Evolutionary conservation across 768 basidiomycete species (phyloP).

Genomic region (Trametes punicea): DNA sequence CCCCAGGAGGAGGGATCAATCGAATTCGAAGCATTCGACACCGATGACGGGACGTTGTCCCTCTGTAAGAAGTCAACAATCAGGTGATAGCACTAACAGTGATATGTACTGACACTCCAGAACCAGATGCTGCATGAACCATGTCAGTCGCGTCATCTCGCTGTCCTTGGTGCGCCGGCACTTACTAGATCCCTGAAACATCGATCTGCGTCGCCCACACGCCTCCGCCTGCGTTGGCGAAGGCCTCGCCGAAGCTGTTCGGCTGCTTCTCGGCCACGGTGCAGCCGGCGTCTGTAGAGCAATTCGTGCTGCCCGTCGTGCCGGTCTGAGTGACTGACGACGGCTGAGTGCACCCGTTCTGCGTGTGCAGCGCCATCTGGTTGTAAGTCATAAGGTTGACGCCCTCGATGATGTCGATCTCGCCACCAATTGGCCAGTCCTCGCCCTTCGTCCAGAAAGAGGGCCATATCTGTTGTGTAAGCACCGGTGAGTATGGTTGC

Average conservation of each 20-base stretch:
- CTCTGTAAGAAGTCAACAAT: constrained; percentile 28
- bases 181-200: constrained; percentile 45
- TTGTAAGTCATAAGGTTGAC: constrained; percentile 53
- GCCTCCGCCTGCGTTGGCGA: constrained; percentile 49
- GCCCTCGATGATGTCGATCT: constrained; percentile 43
- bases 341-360: constrained; percentile 34
- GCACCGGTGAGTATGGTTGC: neutral
- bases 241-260: constrained; percentile 39
- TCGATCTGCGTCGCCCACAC: constrained; percentile 71
- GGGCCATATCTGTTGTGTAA: constrained; percentile 25
- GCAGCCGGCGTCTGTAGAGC: constrained; percentile 27
- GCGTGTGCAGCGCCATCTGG: constrained; percentile 56
- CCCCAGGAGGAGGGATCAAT: constrained; percentile 44
- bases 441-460: constrained; percentile 35
- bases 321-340: constrained; percentile 33
- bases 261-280: constrained; percentile 31
- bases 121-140: constrained; percentile 41
- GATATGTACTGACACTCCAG: constrained; percentile 37
- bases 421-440: constrained; percentile 37
- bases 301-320: constrained; percentile 28
- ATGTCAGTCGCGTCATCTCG: neutral
- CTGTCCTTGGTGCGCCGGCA: too few species aligned
- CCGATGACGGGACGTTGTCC: constrained; percentile 34
- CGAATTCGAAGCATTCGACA: constrained; percentile 32
- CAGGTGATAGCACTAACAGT: neutral